Percentiles rank a stretch among this genome's conserved stretches.
Evolutionary conservation across 768 basidiomycete species (phyloP).

Genomic region (Mycena amicta): DNA sequence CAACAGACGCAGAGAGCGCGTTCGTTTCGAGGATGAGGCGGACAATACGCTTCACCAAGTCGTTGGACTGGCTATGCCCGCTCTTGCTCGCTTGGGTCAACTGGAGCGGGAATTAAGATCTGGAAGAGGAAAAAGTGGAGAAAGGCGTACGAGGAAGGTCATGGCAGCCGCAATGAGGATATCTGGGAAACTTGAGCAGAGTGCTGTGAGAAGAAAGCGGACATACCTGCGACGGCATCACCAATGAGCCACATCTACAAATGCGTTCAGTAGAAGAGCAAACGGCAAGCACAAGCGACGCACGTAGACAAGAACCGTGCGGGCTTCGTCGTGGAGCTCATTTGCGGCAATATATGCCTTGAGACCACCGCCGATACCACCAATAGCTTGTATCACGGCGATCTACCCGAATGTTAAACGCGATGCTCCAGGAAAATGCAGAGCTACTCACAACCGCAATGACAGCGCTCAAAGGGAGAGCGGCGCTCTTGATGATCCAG

Average conservation of each 20-base stretch:
- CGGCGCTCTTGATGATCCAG: conserved; percentile 14
- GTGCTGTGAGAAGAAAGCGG: not conserved
- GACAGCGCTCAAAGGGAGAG: conserved; percentile 11
- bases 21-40: conserved; percentile 18
- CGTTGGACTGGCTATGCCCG: conserved; percentile 10
- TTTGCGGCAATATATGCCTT: conserved; percentile 16
- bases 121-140: not conserved
- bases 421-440: not conserved
- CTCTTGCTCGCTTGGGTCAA: conserved; percentile 12
- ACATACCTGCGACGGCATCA: conserved; percentile 15
- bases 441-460: conserved; percentile 13
- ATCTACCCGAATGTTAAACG: not conserved
- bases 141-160: conserved; percentile 9
- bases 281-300: not conserved
- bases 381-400: conserved; percentile 12
- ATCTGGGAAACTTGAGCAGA: not conserved
- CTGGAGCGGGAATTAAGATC: not conserved
- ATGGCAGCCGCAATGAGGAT: conserved; percentile 15
- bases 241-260: conserved; percentile 21
- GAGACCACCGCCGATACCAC: conserved; percentile 16
- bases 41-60: conserved; percentile 19
- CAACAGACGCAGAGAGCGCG: conserved; percentile 14
- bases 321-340: conserved; percentile 9
- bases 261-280: not conserved
- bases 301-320: conserved; percentile 18